Conservation (phyloP, 768 basidiomycete species). For the Candolleomyces eurysporus region DNA sequence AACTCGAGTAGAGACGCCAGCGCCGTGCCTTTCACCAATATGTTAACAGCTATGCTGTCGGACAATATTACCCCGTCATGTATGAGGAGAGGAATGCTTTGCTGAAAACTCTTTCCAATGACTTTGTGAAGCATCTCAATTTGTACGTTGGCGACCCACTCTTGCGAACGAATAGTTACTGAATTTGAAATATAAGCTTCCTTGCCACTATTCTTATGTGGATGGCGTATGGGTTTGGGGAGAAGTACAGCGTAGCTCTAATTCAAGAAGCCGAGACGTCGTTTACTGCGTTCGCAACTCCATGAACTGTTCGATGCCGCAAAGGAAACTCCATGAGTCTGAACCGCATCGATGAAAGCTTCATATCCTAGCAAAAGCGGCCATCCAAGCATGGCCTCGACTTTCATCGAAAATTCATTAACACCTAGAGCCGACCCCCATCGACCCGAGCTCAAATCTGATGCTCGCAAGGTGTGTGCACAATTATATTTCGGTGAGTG, state of each 20-base stretch:
- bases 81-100: constrained; percentile 36
- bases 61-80: constrained; percentile 38
- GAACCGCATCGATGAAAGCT: not conserved
- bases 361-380: not conserved
- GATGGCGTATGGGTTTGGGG: constrained; percentile 28
- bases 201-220: constrained; percentile 40
- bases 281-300: not conserved
- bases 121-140: constrained; percentile 1
- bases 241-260: constrained; percentile 25
- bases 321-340: constrained; percentile 6
- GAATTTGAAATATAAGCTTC: constrained; percentile 23
- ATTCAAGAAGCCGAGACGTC: constrained; percentile 10
- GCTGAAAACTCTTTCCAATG: constrained; percentile 31
- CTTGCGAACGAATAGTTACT: no score
- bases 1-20: constrained; percentile 37
- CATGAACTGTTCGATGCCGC: constrained; percentile 7
- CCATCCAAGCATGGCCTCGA: not conserved
- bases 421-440: not conserved
- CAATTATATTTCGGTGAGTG: constrained; percentile 32
- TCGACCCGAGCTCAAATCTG: not conserved
- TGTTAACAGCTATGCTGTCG: constrained; percentile 34
- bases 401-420: constrained; percentile 1
- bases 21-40: constrained; percentile 44
- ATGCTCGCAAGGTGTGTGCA: constrained; percentile 7
- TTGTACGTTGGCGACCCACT: constrained; percentile 4